Evolutionary conservation across 176 grass and related monocot species (phyloP).

Genomic region (Urochloa ruziziensis): DNA sequence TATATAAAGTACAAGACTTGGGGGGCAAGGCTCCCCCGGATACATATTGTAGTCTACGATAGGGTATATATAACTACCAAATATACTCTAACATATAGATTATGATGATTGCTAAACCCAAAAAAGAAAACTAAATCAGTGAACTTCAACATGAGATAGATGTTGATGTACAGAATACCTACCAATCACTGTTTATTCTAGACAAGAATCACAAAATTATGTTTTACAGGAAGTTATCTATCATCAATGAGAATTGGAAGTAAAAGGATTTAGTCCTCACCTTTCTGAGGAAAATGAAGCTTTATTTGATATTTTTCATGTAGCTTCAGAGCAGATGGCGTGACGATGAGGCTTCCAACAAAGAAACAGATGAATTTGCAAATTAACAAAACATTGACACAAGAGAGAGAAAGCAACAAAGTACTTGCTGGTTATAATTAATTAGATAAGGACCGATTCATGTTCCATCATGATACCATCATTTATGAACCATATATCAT

Average conservation of each 20-base stretch:
- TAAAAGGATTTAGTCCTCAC: background rate
- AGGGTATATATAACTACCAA: no score
- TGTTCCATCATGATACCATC: background rate
- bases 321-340: background rate
- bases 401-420: background rate
- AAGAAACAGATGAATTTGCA: background rate
- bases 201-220: no score
- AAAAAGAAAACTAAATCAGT: no score
- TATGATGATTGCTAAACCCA: no score
- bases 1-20: no score
- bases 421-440: background rate
- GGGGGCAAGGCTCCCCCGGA: no score
- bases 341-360: background rate
- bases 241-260: background rate
- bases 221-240: background rate
- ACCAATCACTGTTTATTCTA: no score
- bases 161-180: background rate
- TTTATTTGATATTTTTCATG: no score
- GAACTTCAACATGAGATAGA: no score
- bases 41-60: no score
- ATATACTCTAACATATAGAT: no score
- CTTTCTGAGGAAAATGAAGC: background rate
- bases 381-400: background rate
- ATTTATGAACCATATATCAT: background rate
- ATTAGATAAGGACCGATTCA: no score